Percentiles rank a stretch among this genome's conserved stretches.
Conservation (phyloP, 2,329 filamentous ascomycete genomes). For the Paraphaeosphaeria sporulosa region DNA sequence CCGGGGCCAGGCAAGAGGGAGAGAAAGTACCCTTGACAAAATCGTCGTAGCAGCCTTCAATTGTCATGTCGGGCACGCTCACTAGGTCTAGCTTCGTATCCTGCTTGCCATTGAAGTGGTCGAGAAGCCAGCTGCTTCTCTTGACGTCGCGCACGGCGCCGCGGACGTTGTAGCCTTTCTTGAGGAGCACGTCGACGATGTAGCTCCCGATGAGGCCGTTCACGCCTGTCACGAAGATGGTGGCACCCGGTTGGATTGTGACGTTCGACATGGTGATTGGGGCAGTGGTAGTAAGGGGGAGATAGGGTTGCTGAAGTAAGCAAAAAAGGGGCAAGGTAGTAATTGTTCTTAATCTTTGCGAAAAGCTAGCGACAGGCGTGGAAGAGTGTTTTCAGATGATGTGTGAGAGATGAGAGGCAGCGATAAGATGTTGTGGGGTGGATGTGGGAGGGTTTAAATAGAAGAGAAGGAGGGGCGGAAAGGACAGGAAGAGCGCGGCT, state of each 20-base stretch:
- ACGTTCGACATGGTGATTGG: conserved; percentile 23
- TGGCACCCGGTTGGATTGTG: conserved; percentile 31
- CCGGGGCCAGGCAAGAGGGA: neutral
- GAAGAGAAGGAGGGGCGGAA: conserved; percentile 1
- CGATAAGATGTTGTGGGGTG: neutral
- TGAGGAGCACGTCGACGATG: conserved; percentile 40
- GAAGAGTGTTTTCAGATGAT: neutral
- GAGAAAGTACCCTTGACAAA: conserved; percentile 34
- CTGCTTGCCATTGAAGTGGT: conserved; percentile 38
- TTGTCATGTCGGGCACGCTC: conserved; percentile 37
- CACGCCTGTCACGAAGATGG: conserved; percentile 45
- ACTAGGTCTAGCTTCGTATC: conserved; percentile 38
- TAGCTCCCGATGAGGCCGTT: conserved; percentile 47
- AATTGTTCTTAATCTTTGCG: neutral
- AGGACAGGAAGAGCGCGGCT: neutral
- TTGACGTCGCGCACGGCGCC: conserved; percentile 41
- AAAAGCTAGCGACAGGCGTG: conserved; percentile 10
- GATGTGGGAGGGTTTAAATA: neutral
- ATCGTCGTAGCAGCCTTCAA: conserved; percentile 35
- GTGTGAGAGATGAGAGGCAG: neutral
- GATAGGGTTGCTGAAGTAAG: conserved; percentile 14
- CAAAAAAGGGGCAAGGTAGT: conserved; percentile 18
- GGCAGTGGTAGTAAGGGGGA: neutral
- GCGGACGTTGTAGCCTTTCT: conserved; percentile 44
- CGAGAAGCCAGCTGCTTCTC: conserved; percentile 40